Evolutionary conservation across 1,284 basidiomycete genomes (phyloP).

Genomic region (Ceratobasidium sp.): DNA sequence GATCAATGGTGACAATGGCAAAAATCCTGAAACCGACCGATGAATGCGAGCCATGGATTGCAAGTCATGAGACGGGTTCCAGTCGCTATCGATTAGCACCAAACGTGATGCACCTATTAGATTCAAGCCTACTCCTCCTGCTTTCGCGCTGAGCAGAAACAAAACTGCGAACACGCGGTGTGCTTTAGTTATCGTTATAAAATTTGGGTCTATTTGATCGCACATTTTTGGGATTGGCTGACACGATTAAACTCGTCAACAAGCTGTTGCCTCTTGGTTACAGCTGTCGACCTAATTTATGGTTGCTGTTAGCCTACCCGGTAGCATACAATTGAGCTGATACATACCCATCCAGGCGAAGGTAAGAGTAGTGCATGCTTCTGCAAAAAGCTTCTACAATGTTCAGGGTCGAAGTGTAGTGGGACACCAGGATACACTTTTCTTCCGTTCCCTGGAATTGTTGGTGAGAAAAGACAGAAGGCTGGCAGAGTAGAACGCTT

Average conservation of each 20-base stretch:
- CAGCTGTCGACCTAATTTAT: constrained; percentile 76
- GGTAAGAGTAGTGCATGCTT: constrained; percentile 80
- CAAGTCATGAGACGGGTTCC: constrained; percentile 99
- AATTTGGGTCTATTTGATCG: constrained; percentile 54
- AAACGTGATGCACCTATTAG: constrained; percentile 98
- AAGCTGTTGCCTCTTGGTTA: constrained; percentile 84
- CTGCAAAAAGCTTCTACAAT: constrained; percentile 91
- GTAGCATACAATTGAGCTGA: constrained; percentile 14
- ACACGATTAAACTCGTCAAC: constrained; percentile 86
- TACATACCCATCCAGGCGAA: constrained; percentile 88
- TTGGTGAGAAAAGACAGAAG: neutral
- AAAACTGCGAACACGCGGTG: constrained; percentile 68
- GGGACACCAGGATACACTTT: constrained; percentile 93
- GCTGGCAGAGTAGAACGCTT: constrained; percentile 42
- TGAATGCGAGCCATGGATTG: constrained; percentile 99
- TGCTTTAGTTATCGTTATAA: too few species aligned
- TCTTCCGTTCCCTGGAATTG: constrained; percentile 78
- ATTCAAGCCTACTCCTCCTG: constrained; percentile 98
- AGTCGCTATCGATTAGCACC: constrained; percentile 99
- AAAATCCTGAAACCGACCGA: constrained; percentile 65
- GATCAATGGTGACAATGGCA: too few species aligned
- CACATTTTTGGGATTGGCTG: constrained; percentile 77
- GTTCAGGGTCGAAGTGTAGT: constrained; percentile 92
- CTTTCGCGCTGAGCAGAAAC: constrained; percentile 95
- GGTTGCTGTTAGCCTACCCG: neutral